Base-by-base conservation (phyloP, 2,329 filamentous ascomycete species). In the Neopestalotiopsis sp. region DNA sequence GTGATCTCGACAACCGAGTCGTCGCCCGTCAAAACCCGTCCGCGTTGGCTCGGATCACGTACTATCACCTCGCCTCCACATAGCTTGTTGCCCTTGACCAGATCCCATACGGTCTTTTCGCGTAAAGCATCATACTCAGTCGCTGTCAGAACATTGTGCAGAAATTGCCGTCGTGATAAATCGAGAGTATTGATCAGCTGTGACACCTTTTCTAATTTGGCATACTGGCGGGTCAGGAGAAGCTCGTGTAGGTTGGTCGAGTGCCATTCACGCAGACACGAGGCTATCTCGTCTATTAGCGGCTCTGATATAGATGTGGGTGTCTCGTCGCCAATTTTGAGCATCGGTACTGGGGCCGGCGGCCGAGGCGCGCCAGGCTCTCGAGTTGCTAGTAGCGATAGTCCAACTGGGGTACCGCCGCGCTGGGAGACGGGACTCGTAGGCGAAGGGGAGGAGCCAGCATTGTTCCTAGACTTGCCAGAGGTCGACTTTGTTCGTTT, bases 321-420 rank as follows among this genome's bases (percentile, higher is more conserved):
- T 1, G 94, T 97, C 83, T 99, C 96, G 77, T 99, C 96, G 69
- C 96, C 96, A 78, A 99, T 95, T 80, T 98, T 97, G 66, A 99
- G 87, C 92, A 98, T 96, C 4, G 96, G 96, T 9, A 99, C 95
- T 0, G 96, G 96, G 12, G 97, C 97, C 12, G 94, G 89, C 38
- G 95, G 96, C 74, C 94, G 94, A 12, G 91, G 90, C 30, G 85
- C 88, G 77, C 89, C 85, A 1, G 91, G 90, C 74, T 94, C 89
- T 71, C 91, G 88, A 71, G 84, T 81, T 62, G 40, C 52, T 38
- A 34, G 60, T 24, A 85, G 75, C 9, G 87, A 86, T 24, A 88
- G 78, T 34, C 57, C 59, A 14, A 20, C 24, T 9, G n/a, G 45
- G 24, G 57, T 40, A 30, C 66, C 59, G 34, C 49, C 59, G 34